Conservation (phyloP, 306 rosid species). For the Hippophae gyantsensis region DNA sequence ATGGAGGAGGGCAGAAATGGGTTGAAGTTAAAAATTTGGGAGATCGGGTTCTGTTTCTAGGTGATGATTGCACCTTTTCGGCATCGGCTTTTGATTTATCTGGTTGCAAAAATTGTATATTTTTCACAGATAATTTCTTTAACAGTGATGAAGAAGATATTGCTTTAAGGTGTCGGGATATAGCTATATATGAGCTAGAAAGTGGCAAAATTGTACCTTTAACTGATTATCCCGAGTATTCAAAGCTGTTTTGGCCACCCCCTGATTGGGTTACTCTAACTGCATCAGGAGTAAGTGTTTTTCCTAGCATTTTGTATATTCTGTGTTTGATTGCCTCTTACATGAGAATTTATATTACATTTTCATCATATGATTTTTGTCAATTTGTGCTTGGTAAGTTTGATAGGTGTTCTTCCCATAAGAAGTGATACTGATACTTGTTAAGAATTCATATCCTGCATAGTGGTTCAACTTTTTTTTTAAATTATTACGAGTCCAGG, state of each 20-base stretch:
- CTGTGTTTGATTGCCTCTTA: background rate
- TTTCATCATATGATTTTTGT: background rate
- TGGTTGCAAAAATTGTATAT: slow-evolving; percentile 36
- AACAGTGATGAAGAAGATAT: slow-evolving; percentile 17
- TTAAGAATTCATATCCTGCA: too few relatives aligned
- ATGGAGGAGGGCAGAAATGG: slow-evolving; percentile 44
- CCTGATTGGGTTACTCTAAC: slow-evolving; percentile 44
- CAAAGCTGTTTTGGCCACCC: slow-evolving; percentile 65
- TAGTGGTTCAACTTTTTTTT: too few relatives aligned
- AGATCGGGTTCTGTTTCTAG: slow-evolving; percentile 56
- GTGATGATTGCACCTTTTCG: slow-evolving; percentile 67
- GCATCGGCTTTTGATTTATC: slow-evolving; percentile 36
- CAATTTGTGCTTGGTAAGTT: background rate
- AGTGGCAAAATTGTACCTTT: slow-evolving; percentile 34
- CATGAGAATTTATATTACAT: background rate
- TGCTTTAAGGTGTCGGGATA: slow-evolving; percentile 29
- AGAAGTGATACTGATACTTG: background rate
- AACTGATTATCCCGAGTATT: slow-evolving; percentile 33
- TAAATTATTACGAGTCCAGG: too few relatives aligned
- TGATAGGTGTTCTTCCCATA: background rate
- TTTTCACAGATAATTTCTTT: slow-evolving; percentile 46
- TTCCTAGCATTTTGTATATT: slow-evolving; percentile 4
- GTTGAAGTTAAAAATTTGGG: slow-evolving; percentile 42
- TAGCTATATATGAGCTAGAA: slow-evolving; percentile 47
- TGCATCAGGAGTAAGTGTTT: slow-evolving; percentile 22